Evolutionary conservation across 148 eudicot genomes (phyloP), one percentile per base, ranked within the genome.

Genomic region (Cornus florida): DNA sequence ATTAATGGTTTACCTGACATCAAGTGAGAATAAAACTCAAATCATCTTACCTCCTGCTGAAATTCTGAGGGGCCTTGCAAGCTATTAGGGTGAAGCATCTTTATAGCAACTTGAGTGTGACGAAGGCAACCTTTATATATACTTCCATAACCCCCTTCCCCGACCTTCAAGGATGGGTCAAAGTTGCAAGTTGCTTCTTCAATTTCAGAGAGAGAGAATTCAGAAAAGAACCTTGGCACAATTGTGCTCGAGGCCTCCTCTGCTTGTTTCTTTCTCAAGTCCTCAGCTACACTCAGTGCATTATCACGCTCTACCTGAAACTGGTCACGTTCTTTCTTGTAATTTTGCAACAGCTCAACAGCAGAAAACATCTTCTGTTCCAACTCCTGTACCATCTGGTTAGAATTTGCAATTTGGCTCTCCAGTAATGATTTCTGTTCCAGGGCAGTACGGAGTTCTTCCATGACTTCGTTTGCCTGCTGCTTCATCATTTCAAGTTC

Each of bases 111-210:
- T 86, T 86, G 86, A 81, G 95, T 90, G 57, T 89, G 90, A 70
- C 95, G 90, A 43, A 96, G 84, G 46, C 79, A 41, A 43, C 92
- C 97, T 85, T 74, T 85, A 71, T 88, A 96, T 68, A 91, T 88
- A 82, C 75, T 87, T 32, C 94, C 98, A 77, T 89, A 91, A 67
- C 95, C 94, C 64, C 98, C 98, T 88, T 94, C 95, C 66, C 95
- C 95, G 41, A 94, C 92, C 88, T 88, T 92, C 83, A 87, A 83
- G 33, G 87, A 86, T 53, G 74, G 84, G 78, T 89, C 86, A 72
- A 94, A 94, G 74, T 72, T 38, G 57, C 70, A 77, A 28, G 99
- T 96, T 14, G 94, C 98, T 79, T 88, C 88, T 82, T 87, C 83
- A 78, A 96, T 88, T 75, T 96, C 99, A 2, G 80, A 86, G 82